Percentiles rank a stretch among this genome's conserved stretches.
Conservation (phyloP, 2,329 filamentous ascomycete species). For the Fusarium subglutinans region DNA sequence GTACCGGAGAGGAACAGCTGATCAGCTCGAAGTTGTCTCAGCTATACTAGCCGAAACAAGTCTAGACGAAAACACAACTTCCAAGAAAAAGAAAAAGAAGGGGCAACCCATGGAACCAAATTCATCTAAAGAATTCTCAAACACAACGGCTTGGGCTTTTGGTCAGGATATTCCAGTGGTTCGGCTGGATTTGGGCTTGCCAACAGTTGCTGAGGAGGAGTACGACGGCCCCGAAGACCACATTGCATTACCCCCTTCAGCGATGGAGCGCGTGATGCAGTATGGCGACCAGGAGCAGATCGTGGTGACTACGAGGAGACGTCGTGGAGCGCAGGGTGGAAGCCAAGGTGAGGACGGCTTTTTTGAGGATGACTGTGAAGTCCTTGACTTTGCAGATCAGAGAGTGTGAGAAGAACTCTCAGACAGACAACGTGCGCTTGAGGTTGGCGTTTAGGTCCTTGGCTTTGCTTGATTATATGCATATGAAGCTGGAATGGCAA, state of each 20-base stretch:
- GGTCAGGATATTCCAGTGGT: conserved; percentile 62
- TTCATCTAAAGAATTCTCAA: conserved; percentile 26
- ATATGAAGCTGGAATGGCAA: conserved; percentile 19
- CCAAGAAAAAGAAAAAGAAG: conserved; percentile 52
- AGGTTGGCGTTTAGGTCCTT: conserved; percentile 21
- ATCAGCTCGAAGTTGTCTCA: conserved; percentile 50
- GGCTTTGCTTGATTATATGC: conserved; percentile 36
- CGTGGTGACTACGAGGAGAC: conserved; percentile 81
- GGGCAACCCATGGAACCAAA: conserved; percentile 39
- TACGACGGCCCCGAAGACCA: conserved; percentile 62
- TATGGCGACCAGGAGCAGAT: conserved; percentile 77
- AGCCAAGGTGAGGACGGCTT: conserved; percentile 76
- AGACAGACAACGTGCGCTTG: conserved; percentile 9
- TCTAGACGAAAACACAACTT: conserved; percentile 51
- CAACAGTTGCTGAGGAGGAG: conserved; percentile 60
- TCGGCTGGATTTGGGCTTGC: conserved; percentile 63
- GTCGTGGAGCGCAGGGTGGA: conserved; percentile 62
- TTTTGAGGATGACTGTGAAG: conserved; percentile 92
- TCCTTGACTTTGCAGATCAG: conserved; percentile 85
- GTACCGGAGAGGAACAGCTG: conserved; percentile 55
- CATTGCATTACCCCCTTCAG: conserved; percentile 68
- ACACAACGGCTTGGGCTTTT: conserved; percentile 63
- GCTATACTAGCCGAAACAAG: conserved; percentile 53
- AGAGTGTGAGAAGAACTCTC: conserved; percentile 58
- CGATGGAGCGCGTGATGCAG: conserved; percentile 70